Base-by-base conservation (phyloP, 2,329 filamentous ascomycete genomes). In the Xylariaceae sp. region DNA sequence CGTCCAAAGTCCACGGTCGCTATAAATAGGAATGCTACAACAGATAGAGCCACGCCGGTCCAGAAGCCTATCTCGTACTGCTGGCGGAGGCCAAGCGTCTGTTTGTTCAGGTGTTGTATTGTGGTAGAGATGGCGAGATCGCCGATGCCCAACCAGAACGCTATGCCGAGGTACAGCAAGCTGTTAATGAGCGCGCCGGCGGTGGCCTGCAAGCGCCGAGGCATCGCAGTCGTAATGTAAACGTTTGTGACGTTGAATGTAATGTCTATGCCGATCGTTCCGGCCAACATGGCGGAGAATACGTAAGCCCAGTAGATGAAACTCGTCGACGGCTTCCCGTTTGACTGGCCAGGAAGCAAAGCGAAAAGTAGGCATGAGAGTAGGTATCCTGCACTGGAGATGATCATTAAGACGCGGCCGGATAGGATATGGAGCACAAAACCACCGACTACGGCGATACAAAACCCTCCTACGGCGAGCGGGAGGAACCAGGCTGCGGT, bases 171-270 rank as follows among this genome's bases (percentile, higher is more conserved):
- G 63, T 89, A 87, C 29, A 90, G 67, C 2, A 89, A 70, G 45
- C 81, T 84, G 70, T 88, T 89, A 63, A 88, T 84, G 43, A 91
- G 68, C 0, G 83, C 87, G 1, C 87, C 86, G 0, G 87, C 88
- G 0, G 89, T 74, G 0, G 86, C 87, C 66, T 92, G 88, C 47
- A 83, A 76, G 12, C 80, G 76, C 4, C 76, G 75, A 0, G 87
- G 86, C 58, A 91, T 74, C 13, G 80, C 81, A 0, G 87, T 90
- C 0, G 87, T 90, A 67, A 90, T 87, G 70, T 88, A 92, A 55
- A 92, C 80, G 63, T 87, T 91, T 16, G 84, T 81, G 1, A 91
- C 80, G 64, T 86, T 89, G 71, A 86, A 91, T 6, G 83, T 83
- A 51, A 91, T 83, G 64, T 92, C 88, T 55, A 91, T 83, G 16